phyloP scores from a whole-genome alignment of 2,329 filamentous ascomycete genomes.

The Cordyceps pruinosa region DNA sequence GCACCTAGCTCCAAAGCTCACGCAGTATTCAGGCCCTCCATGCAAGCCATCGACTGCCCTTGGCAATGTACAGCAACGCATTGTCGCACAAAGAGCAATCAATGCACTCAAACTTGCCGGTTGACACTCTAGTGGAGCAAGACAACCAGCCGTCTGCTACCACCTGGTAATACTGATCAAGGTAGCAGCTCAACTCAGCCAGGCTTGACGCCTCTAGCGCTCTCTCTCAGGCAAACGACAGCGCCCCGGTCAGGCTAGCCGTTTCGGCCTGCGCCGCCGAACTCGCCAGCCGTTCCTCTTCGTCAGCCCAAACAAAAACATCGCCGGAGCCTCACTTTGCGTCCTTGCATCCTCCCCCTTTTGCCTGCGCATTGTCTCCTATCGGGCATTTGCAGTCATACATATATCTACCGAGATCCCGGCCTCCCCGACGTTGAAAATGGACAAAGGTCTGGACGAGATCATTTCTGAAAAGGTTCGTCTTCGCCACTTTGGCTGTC shows the following conservation, averaged over 20 bases:
- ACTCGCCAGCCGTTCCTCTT: not conserved
- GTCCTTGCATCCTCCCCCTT: not conserved
- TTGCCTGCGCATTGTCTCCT: not conserved
- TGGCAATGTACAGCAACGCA: not conserved
- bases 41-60: not conserved
- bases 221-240: no score
- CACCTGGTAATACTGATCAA: no score
- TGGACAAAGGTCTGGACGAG: constrained; percentile 51
- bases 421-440: constrained; percentile 22
- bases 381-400: not conserved
- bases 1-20: not conserved
- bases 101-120: not conserved
- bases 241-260: not conserved
- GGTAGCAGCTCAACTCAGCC: no score
- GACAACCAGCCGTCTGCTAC: no score
- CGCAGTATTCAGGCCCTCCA: not conserved
- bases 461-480: constrained; percentile 46
- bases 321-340: constrained; percentile 4
- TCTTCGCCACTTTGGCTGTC: constrained; percentile 13
- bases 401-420: not conserved
- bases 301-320: constrained; percentile 10
- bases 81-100: not conserved
- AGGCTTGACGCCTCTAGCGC: no score
- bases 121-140: no score
- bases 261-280: not conserved